A percentile compares a stretch with the other conserved stretches of the same genome.
These are phyloP conservation scores for Acanthamoeba lenticulata DNA, from an alignment of 208 protist species.

Conservation along the genomic window DNA sequence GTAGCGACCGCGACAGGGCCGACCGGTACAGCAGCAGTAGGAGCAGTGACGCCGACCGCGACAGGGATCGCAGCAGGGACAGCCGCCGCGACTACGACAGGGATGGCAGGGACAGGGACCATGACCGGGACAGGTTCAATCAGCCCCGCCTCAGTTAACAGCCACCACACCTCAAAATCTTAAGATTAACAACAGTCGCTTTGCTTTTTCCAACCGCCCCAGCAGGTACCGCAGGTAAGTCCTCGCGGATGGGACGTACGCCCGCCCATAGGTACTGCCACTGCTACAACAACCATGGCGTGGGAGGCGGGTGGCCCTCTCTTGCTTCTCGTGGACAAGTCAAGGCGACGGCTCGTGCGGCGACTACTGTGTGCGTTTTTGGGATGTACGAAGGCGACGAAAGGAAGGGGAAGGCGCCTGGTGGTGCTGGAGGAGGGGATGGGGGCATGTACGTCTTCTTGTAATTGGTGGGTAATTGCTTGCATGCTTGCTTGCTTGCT, in stretches of 20 bases:
- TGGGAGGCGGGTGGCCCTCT: neutral
- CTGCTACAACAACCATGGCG: neutral
- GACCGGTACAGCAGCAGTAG: conserved; percentile 7
- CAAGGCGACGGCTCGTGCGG: neutral
- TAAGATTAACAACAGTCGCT: no score
- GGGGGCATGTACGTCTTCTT: neutral
- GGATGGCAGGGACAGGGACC: neutral
- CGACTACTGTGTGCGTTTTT: neutral
- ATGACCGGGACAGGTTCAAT: conserved; percentile 8
- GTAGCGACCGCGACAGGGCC: conserved; percentile 9
- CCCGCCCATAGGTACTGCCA: conserved; percentile 33
- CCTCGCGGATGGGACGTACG: neutral
- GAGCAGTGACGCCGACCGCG: neutral
- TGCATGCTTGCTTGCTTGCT: no score
- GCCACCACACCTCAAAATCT: no score
- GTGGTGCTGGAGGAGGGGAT: no score
- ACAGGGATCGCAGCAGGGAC: conserved; percentile 34
- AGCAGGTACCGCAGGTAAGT: conserved; percentile 64
- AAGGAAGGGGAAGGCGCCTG: neutral
- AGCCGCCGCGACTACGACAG: neutral
- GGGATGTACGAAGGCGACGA: neutral
- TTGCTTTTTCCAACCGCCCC: neutral
- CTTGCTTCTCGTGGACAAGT: neutral
- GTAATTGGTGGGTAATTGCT: neutral
- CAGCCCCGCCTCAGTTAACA: no score